phyloP scores from a whole-genome alignment of 495 filamentous ascomycete genomes.

The Penicillium taxi region DNA sequence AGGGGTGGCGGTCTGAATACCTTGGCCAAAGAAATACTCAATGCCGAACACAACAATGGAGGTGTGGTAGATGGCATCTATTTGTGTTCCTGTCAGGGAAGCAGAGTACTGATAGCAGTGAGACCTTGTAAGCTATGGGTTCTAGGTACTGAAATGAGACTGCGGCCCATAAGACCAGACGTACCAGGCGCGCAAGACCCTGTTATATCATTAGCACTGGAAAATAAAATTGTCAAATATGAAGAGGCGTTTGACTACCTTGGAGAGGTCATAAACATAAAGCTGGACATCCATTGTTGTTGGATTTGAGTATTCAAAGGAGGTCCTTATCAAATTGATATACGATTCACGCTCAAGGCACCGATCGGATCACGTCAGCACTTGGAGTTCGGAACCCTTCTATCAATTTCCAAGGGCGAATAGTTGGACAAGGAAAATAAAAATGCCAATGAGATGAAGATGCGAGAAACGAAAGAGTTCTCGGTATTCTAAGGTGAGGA shows the following conservation, averaged over 20 bases:
- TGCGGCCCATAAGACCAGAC: too few relatives aligned
- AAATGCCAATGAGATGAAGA: too few relatives aligned
- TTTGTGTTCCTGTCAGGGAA: conserved; percentile 55
- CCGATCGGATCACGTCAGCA: conserved; percentile 34
- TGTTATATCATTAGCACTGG: conserved; percentile 14
- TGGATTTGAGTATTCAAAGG: background rate
- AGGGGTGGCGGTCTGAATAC: conserved; percentile 71
- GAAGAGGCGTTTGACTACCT: conserved; percentile 46
- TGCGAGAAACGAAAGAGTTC: too few relatives aligned
- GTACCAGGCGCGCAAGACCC: conserved; percentile 44
- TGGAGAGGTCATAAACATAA: conserved; percentile 90
- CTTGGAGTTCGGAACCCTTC: conserved; percentile 11
- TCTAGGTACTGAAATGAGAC: background rate
- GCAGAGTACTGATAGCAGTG: conserved; percentile 40
- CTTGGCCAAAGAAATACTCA: conserved; percentile 67
- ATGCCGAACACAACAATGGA: conserved; percentile 72
- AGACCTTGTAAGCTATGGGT: conserved; percentile 6
- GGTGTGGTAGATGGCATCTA: conserved; percentile 90
- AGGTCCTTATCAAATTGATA: conserved; percentile 10
- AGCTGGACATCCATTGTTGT: conserved; percentile 73
- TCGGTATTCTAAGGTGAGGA: too few relatives aligned
- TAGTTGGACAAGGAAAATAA: too few relatives aligned
- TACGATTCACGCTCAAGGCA: conserved; percentile 16
- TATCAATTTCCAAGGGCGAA: conserved; percentile 14
- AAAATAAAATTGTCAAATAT: background rate